Evolutionary conservation across 306 rosid genomes (phyloP).

Genomic region (Prunus persica): Prunus_persica_NCBIv2 NC_034014.1:5293501-5294000

Average conservation of each 20-base stretch:
- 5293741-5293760: too few species aligned
- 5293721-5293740: not conserved
- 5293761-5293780: too few species aligned
- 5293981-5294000: not conserved
- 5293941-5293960: not conserved
- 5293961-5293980: not conserved
- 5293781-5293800: too few species aligned
- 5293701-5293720: not conserved
- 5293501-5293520: constrained; percentile 13
- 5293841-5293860: too few species aligned
- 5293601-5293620: not conserved
- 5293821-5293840: too few species aligned
- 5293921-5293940: not conserved
- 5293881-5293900: too few species aligned
- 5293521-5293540: not conserved
- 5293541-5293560: not conserved
- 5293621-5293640: not conserved
- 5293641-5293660: not conserved
- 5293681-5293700: not conserved
- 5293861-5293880: too few species aligned
- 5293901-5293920: too few species aligned
- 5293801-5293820: too few species aligned
- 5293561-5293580: not conserved
- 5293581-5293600: not conserved
- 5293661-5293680: not conserved